Base-by-base conservation (phyloP, 176 grass and related monocot species). In the Avena eriantha region DNA sequence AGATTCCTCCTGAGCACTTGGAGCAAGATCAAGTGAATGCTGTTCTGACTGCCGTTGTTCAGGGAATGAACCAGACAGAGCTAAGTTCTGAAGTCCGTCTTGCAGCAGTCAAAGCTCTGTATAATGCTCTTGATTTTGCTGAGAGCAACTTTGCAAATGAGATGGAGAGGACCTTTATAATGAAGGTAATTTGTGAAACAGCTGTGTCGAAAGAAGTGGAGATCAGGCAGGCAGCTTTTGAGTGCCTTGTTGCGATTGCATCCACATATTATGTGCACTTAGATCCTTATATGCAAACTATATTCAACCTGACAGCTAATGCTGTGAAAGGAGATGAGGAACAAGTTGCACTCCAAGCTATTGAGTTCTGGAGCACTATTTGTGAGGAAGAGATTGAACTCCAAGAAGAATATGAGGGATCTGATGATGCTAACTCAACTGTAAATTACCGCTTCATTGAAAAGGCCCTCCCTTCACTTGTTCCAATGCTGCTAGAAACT, bases 81-180 rank as follows among this genome's bases (percentile, higher is more conserved):
- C 81, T 86, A 60, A 91, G 87, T 51, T 58, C 85, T 58, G 95
- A 97, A 86, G 95, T 97, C 8, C 89, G 91, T 63, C 90, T 97
- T 86, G 95, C 92, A 15, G 92, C 91, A 76, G 88, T 97, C 76
- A 95, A 83, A 57, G 90, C 93, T 39, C 86, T 95, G 16, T 90
- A 49, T 3, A 94, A 90, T 81, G 90, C 90, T 86, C 89, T 97
- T 74, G 95, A 95, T 79, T 97, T 97, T 84, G 89, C 92, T 57
- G 88, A 95, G 80, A 93, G 82, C 51, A 97, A 97, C 73, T 97
- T 97, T 82, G 95, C 92, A 63, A 97, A 97, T 81, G 90, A 88
- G 77, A 73, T 95, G 72, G 92, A 95, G 80, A 90, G 90, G 78
- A 93, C 86, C 54, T 93, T 89, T 78, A 97, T 97, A 55, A 93